These are phyloP conservation scores for Monosporozyma unispora DNA, from an alignment of 805 yeast genomes.

Conservation along the genomic window DNA sequence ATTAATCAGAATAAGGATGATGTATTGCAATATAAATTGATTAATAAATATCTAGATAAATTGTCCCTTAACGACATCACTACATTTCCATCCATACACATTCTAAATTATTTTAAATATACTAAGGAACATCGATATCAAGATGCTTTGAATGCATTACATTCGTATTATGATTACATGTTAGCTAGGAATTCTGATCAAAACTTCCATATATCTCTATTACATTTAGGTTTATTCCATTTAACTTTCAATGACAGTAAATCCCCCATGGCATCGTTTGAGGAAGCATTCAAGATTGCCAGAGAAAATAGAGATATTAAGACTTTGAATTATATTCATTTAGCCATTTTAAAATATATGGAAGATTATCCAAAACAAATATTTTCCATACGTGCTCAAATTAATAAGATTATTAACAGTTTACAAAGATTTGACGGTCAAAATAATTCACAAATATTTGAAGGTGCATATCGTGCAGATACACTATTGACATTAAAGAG, in stretches of 20 bases:
- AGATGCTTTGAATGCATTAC: conserved; percentile 42
- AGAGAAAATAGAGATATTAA: conserved; percentile 71
- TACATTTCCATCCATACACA: conserved; percentile 21
- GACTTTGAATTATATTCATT: conserved; percentile 61
- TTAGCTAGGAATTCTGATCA: conserved; percentile 54
- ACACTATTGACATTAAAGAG: conserved; percentile 45
- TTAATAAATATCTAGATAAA: conserved; percentile 2
- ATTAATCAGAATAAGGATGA: not conserved
- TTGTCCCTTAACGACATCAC: conserved; percentile 17
- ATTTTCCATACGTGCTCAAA: conserved; percentile 45
- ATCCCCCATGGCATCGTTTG: conserved; percentile 69
- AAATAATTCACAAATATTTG: conserved; percentile 24
- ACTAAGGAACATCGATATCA: conserved; percentile 17
- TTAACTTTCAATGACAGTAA: conserved; percentile 56
- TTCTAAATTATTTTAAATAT: conserved; percentile 17
- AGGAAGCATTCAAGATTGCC: conserved; percentile 82
- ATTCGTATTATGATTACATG: conserved; percentile 63
- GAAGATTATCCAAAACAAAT: conserved; percentile 54
- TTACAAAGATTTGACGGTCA: conserved; percentile 26
- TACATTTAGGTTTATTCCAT: conserved; percentile 64
- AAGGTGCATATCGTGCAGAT: conserved; percentile 61
- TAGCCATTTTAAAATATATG: conserved; percentile 67
- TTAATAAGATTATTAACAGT: conserved; percentile 59
- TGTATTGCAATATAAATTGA: not conserved
- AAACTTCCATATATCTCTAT: conserved; percentile 68